Evolutionary conservation across 2,329 filamentous ascomycete genomes (phyloP), one percentile per base, ranked within the genome.

Genomic region (Alternaria panax): DNA sequence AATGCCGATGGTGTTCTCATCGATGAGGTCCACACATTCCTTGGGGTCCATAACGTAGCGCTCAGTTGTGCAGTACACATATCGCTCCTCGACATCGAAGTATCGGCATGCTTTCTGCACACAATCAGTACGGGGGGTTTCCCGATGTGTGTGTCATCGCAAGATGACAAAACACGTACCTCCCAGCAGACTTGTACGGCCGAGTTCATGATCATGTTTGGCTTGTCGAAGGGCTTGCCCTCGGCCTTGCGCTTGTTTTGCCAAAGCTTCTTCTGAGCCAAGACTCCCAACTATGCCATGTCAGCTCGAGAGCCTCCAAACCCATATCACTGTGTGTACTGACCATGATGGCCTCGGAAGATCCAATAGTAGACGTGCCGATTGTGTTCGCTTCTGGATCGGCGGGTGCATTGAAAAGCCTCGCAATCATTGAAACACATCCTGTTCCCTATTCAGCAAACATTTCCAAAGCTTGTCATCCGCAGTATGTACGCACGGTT

Each of bases 181-280:
- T 97, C 93, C 93, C 93, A 97, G 84, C 93, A 97, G 40, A 97
- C 94, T 81, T 98, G 94, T 2, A 97, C 94, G 30, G 94, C 93
- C 25, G 92, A 92, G 71, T 92, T 95, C 94, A 98, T 97, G 83
- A 98, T 83, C 62, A 98, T 90, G 80, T 98, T 98, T 55, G 94
- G 94, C 43, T 86, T 86, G 63, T 93, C 91, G 61, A 79, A 86
- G 54, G 92, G 86, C 82, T 96, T 95, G 62, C 93, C 93, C 69
- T 87, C 91, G 5, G 91, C 92, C 76, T 90, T 87, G 70, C 92
- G 89, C 81, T 89, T 89, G 79, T 95, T 93, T 82, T 92, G 89
- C 94, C 94, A 98, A 72, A 90, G 88, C 82, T 90, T 92, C 87
- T 97, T 97, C 93, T 97, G 97, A 69, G 93, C 93, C 34, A 97